These are phyloP conservation scores for Eutrema japonicum DNA, from an alignment of 345 rosid species.

Conservation along the genomic window DNA sequence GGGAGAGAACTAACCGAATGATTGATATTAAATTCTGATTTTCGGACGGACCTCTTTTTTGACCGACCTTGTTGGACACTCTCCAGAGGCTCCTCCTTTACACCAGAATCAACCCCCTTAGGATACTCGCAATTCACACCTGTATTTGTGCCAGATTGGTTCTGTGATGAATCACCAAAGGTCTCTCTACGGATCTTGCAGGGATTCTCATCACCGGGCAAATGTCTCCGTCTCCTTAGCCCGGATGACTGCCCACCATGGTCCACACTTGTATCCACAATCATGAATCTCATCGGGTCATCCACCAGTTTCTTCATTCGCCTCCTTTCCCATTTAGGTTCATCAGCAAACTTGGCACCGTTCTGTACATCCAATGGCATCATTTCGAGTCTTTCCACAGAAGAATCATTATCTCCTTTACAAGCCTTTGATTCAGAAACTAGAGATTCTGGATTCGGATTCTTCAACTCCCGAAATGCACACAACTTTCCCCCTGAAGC, in stretches of 20 bases:
- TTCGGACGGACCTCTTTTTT: slow-evolving; percentile 55
- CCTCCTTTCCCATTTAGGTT: slow-evolving; percentile 22
- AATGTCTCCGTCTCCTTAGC: slow-evolving; percentile 48
- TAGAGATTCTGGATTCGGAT: slow-evolving; percentile 41
- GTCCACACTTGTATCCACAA: slow-evolving; percentile 63
- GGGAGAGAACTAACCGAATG: slow-evolving; percentile 48
- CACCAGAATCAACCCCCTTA: slow-evolving; percentile 28
- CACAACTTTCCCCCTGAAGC: slow-evolving; percentile 49
- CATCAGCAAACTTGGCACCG: slow-evolving; percentile 17
- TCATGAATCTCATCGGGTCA: slow-evolving; percentile 45
- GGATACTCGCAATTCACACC: background rate
- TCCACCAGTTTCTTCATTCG: slow-evolving; percentile 35
- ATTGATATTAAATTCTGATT: slow-evolving; percentile 41
- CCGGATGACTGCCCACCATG: slow-evolving; percentile 43
- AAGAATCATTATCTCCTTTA: slow-evolving; percentile 3
- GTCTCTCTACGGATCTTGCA: slow-evolving; percentile 6
- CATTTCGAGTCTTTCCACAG: slow-evolving; percentile 29
- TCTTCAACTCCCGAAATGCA: slow-evolving; percentile 38
- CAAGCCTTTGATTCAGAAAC: background rate
- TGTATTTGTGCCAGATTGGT: background rate
- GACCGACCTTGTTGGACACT: slow-evolving; percentile 42
- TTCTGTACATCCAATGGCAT: slow-evolving; percentile 31
- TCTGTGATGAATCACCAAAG: background rate
- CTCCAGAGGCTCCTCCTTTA: slow-evolving; percentile 39
- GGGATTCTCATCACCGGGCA: slow-evolving; percentile 34